These are phyloP conservation scores for Chaetomiaceae sp. DNA, from an alignment of 2,329 filamentous ascomycete species.

Conservation along the genomic window DNA sequence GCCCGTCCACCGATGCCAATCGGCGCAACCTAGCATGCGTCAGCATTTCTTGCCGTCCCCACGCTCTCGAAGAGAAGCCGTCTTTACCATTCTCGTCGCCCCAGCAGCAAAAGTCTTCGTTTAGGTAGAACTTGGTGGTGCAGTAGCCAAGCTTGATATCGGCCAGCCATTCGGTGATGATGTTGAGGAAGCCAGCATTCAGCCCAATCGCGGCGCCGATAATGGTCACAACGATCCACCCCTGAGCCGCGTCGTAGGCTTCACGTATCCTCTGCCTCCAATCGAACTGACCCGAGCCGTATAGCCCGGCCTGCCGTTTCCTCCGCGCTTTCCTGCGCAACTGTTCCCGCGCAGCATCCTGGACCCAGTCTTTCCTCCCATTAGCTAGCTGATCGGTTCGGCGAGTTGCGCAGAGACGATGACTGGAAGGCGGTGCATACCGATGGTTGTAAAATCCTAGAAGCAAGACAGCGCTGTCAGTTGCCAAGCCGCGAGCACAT, in stretches of 20 bases:
- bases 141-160: slow-evolving; percentile 97
- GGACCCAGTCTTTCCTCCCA: slow-evolving; percentile 75
- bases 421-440: slow-evolving; percentile 35
- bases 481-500: slow-evolving; percentile 1
- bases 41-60: slow-evolving; percentile 23
- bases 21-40: slow-evolving; percentile 62
- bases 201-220: slow-evolving; percentile 90
- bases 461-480: slow-evolving; percentile 6
- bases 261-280: slow-evolving; percentile 81
- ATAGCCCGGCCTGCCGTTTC: slow-evolving; percentile 66
- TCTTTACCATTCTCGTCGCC: slow-evolving; percentile 73
- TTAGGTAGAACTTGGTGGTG: slow-evolving; percentile 91
- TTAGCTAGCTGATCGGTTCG: slow-evolving; percentile 35
- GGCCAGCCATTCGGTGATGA: slow-evolving; percentile 92
- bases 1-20: slow-evolving; percentile 87
- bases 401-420: background rate
- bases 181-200: slow-evolving; percentile 90
- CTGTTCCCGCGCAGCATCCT: slow-evolving; percentile 91
- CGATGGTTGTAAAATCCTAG: slow-evolving; percentile 90
- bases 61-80: background rate
- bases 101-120: slow-evolving; percentile 98
- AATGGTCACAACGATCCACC: slow-evolving; percentile 94
- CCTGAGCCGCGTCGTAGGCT: slow-evolving; percentile 92
- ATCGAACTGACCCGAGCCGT: slow-evolving; percentile 63
- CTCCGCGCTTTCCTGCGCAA: slow-evolving; percentile 71